Percentiles rank a stretch among this genome's conserved stretches.
Conservation (phyloP, 2,329 filamentous ascomycete species). For the Beauveria bassiana region DNA sequence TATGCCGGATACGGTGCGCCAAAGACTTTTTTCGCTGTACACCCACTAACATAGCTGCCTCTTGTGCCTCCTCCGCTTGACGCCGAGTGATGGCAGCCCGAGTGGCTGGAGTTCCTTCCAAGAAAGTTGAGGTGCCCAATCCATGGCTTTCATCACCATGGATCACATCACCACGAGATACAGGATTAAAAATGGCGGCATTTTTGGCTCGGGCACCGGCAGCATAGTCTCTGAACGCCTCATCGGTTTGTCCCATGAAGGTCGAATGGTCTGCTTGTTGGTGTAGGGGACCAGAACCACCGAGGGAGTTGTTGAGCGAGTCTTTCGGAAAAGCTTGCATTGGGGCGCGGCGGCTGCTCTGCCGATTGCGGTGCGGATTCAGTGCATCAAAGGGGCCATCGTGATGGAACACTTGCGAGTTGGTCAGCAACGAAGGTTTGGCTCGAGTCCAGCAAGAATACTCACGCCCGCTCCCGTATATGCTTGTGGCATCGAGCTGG, state of each 20-base stretch:
- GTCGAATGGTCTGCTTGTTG: conserved; percentile 72
- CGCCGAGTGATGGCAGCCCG: conserved; percentile 68
- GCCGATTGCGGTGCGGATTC: conserved; percentile 87
- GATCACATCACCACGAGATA: conserved; percentile 58
- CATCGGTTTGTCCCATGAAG: conserved; percentile 79
- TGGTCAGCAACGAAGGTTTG: conserved; percentile 4
- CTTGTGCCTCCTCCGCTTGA: conserved; percentile 59
- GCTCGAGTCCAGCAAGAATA: conserved; percentile 18
- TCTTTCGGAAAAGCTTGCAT: conserved; percentile 95
- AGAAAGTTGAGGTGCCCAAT: conserved; percentile 87
- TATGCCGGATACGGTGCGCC: conserved; percentile 81
- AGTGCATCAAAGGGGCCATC: conserved; percentile 96
- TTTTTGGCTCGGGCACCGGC: conserved; percentile 27
- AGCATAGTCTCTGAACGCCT: conserved; percentile 78
- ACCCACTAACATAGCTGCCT: conserved; percentile 45
- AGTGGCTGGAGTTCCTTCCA: conserved; percentile 87
- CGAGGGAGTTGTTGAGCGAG: conserved; percentile 85
- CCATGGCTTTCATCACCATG: conserved; percentile 80
- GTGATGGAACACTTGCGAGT: conserved; percentile 79
- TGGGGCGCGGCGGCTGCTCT: conserved; percentile 72
- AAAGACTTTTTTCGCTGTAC: conserved; percentile 90
- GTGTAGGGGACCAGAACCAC: conserved; percentile 79
- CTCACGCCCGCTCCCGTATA: conserved; percentile 86
- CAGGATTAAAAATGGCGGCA: conserved; percentile 58
- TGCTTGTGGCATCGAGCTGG: conserved; percentile 90